Evolutionary conservation across 768 basidiomycete genomes (phyloP).

Genomic region (Collybia sordida): DNA sequence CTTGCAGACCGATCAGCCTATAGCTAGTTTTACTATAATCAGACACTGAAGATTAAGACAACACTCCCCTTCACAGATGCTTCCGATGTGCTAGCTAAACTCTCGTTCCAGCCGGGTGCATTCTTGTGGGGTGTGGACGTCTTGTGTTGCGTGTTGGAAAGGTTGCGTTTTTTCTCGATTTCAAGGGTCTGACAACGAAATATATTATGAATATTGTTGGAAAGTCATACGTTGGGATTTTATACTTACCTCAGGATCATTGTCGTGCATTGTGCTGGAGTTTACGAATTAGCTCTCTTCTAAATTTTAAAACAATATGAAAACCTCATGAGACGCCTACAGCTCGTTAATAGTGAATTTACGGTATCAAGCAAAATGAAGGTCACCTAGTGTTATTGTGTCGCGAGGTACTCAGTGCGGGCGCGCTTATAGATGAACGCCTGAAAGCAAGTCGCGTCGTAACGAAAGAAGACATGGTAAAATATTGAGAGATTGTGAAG

Average conservation of each 20-base stretch:
- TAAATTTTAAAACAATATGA: slow-evolving; percentile 1
- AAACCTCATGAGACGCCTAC: slow-evolving; percentile 24
- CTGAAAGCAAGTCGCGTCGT: slow-evolving; percentile 4
- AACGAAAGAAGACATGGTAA: slow-evolving; percentile 11
- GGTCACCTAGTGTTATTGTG: slow-evolving; percentile 24
- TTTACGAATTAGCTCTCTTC: slow-evolving; percentile 11
- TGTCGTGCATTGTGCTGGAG: slow-evolving; percentile 57
- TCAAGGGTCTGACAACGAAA: slow-evolving; percentile 41
- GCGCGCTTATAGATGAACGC: slow-evolving; percentile 1
- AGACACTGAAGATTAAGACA: background rate
- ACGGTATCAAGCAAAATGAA: background rate
- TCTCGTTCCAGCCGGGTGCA: slow-evolving; percentile 75
- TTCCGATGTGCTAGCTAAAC: slow-evolving; percentile 62
- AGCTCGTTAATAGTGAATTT: background rate
- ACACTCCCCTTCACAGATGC: slow-evolving; percentile 57
- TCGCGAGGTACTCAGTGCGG: slow-evolving; percentile 6
- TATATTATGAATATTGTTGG: slow-evolving; percentile 1
- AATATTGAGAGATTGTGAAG: background rate
- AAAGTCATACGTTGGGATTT: background rate
- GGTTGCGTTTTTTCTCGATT: slow-evolving; percentile 51
- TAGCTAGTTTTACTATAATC: too few relatives aligned
- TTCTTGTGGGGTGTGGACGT: slow-evolving; percentile 48
- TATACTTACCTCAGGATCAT: slow-evolving; percentile 47
- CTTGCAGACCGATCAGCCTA: slow-evolving; percentile 41
- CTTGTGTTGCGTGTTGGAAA: slow-evolving; percentile 40